Conservation (phyloP, 1,139 yeast species). For the Arxiozyma heterogenica region DNA sequence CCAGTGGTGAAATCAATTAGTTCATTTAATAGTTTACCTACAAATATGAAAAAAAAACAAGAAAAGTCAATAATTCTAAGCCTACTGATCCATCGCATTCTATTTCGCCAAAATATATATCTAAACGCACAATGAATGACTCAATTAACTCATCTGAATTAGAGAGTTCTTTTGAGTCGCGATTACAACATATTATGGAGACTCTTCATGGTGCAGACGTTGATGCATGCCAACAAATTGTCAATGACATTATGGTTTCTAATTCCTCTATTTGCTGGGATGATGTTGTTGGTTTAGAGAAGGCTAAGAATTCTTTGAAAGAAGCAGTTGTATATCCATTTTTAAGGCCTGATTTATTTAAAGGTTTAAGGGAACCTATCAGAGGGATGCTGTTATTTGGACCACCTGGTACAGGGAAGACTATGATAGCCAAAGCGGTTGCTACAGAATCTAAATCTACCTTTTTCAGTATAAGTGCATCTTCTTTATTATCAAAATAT, state of each 20-base stretch:
- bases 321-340: constrained; percentile 64
- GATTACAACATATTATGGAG: constrained; percentile 11
- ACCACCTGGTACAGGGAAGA: constrained; percentile 43
- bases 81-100: background rate
- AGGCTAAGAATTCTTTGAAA: constrained; percentile 49
- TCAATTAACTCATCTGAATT: background rate
- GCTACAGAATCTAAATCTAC: constrained; percentile 60
- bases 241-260: constrained; percentile 44
- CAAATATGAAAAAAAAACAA: background rate
- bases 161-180: background rate
- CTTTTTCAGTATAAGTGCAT: constrained; percentile 53
- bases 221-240: constrained; percentile 35
- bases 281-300: constrained; percentile 51
- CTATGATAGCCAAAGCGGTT: constrained; percentile 58
- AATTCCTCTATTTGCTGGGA: constrained; percentile 57
- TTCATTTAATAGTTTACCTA: background rate
- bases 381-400: constrained; percentile 59
- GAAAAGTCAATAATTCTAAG: background rate
- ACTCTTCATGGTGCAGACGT: constrained; percentile 37
- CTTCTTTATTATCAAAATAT: constrained; percentile 53
- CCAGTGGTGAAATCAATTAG: background rate
- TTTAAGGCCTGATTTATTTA: constrained; percentile 52
- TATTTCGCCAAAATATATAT: background rate
- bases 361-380: constrained; percentile 54
- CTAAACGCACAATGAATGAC: background rate